Evolutionary conservation across 176 grass and related monocot genomes (phyloP).

Genomic region (Avena atlantica): DNA sequence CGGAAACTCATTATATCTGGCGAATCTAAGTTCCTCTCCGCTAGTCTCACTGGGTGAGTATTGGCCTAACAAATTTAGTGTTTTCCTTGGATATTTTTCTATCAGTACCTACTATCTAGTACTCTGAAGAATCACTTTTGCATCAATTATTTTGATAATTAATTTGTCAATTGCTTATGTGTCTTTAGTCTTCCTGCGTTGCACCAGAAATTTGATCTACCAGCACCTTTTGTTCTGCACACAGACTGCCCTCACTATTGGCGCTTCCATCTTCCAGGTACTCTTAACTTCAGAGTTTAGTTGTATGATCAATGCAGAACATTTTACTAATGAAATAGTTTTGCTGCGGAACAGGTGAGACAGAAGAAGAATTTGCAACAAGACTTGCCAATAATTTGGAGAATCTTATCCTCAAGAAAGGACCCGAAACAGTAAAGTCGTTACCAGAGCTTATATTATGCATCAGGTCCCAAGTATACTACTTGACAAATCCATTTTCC

Average conservation of each 20-base stretch:
- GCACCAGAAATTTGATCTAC: slow-evolving; percentile 99
- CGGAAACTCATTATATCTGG: too few species aligned
- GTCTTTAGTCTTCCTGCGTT: slow-evolving; percentile 82
- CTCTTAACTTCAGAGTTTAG: slow-evolving; percentile 26
- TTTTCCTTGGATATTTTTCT: slow-evolving; percentile 34
- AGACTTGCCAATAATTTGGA: slow-evolving; percentile 93
- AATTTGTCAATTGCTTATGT: slow-evolving; percentile 38
- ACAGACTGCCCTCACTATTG: slow-evolving; percentile 96
- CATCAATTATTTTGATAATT: neutral
- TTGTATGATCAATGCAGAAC: neutral
- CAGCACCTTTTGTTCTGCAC: slow-evolving; percentile 88
- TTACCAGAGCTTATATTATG: slow-evolving; percentile 31
- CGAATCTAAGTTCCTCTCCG: too few species aligned
- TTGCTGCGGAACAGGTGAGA: slow-evolving; percentile 62
- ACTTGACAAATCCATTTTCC: slow-evolving; percentile 1
- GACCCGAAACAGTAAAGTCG: slow-evolving; percentile 81
- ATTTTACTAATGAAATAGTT: slow-evolving; percentile 37
- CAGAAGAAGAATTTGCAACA: slow-evolving; percentile 89
- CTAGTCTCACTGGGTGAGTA: slow-evolving; percentile 85
- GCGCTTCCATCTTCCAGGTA: slow-evolving; percentile 95
- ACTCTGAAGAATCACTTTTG: neutral
- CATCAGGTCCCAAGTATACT: slow-evolving; percentile 27
- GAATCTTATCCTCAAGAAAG: slow-evolving; percentile 97
- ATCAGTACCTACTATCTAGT: neutral
- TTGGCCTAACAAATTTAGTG: slow-evolving; percentile 13